Percentiles rank a stretch among this genome's conserved stretches.
Evolutionary conservation across 2,329 filamentous ascomycete genomes (phyloP).

Genomic region (Pestalotiopsis sp.): DNA sequence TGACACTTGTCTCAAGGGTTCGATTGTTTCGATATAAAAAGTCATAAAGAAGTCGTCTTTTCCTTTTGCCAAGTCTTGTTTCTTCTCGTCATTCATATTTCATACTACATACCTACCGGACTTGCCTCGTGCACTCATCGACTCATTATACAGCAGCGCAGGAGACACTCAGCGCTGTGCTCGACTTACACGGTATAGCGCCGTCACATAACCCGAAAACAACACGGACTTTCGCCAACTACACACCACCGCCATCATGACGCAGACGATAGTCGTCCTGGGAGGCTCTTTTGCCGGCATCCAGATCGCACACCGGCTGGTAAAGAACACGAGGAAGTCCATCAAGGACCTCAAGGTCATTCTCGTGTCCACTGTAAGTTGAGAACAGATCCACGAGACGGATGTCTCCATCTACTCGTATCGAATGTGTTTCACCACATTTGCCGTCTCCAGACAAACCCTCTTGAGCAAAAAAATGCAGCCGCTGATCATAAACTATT

Average conservation of each 20-base stretch:
- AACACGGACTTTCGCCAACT: constrained; percentile 15
- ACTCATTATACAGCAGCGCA: background rate
- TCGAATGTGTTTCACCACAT: background rate
- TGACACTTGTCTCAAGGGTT: background rate
- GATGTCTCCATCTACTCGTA: background rate
- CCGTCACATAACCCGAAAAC: background rate
- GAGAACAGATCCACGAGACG: background rate
- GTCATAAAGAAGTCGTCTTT: background rate
- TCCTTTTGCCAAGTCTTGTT: background rate
- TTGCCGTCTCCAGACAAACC: background rate
- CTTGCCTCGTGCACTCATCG: background rate
- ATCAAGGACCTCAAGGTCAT: constrained; percentile 54
- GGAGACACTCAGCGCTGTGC: background rate
- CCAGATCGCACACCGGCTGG: constrained; percentile 54
- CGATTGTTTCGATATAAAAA: background rate
- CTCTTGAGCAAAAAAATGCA: too few species aligned
- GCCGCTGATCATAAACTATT: background rate
- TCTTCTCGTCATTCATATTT: background rate
- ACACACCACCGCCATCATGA: constrained; percentile 36
- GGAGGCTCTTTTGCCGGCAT: constrained; percentile 58
- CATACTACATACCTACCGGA: background rate
- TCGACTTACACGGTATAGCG: background rate
- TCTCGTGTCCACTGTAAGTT: constrained; percentile 56
- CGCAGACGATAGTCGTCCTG: constrained; percentile 56
- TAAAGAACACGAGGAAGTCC: constrained; percentile 51